Evolutionary conservation across 1,284 basidiomycete genomes (phyloP), one percentile per base, ranked within the genome.

Genomic region (Pseudozyma pruni): DNA sequence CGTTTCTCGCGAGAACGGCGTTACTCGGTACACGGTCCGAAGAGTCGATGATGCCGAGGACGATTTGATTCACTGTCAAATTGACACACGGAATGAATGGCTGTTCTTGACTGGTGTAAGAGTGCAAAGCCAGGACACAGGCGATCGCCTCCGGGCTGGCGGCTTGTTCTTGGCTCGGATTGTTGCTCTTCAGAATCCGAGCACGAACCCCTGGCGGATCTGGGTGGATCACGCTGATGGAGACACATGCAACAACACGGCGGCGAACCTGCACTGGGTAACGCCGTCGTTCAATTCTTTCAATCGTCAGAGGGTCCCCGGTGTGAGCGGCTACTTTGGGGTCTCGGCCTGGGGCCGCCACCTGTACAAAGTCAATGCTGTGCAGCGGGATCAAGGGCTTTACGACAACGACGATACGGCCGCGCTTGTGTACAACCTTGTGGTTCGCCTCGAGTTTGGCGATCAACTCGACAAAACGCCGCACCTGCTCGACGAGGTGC

Each of bases 401-500:
- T 43, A 32, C 29, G 19, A 20, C 19, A 43, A 32, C 11, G 2
- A 1, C 1, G 19, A 32, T 5, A 43, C 29, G 9, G 29, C 27
- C 3, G 41, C 29, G 1, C 19, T 27, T 3, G 29, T 43, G 1
- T 32, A 43, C 29, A 17, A 43, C 8, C 41, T 43, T 19, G 17
- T 43, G 2, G 29, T 32, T 4, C 17, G 29, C 10, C 29, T 43
- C 1, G 17, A 11, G 2, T 43, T 19, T 25, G 23, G 23, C 2
- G 41, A 42, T n/a, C 41, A 42, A 19, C 19, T 45, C 33, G 14
- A 35, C 2, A 46, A 46, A 7, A 37, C 44, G 1, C 34, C 44
- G 2, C 33, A 35, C 34, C 16, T 46, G 8, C 34, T 37, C n/a
- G 37, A 46, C 44, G 25, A 33, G 4, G 10, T 46, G 7, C 31